Percentiles rank a stretch among this genome's conserved stretches.
phyloP scores from a whole-genome alignment of 164 flowering plant genomes.

The Tetracentron sinense region DNA sequence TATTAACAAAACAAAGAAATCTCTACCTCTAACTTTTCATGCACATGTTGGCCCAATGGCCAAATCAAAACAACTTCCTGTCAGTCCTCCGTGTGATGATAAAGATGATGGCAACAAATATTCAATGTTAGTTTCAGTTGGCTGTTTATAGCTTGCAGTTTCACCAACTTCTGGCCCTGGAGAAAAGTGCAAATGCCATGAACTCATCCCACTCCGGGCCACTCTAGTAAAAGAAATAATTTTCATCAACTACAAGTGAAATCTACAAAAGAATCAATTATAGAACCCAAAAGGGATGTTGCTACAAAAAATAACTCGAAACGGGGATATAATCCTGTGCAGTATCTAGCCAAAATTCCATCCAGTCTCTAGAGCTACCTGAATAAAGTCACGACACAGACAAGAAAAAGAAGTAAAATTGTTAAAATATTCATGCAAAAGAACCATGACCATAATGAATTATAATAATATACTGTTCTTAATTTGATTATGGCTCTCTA shows the following conservation, averaged over 20 bases:
- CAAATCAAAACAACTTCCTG: not conserved
- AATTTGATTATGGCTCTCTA: too few species aligned
- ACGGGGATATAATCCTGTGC: not conserved
- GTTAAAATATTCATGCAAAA: not conserved
- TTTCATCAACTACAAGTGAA: not conserved
- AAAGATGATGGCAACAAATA: not conserved
- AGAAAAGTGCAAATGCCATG: not conserved
- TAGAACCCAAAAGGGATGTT: not conserved
- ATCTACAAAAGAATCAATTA: too few species aligned
- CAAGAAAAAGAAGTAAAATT: not conserved
- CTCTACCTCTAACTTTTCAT: not conserved
- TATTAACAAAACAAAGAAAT: not conserved
- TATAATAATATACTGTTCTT: too few species aligned
- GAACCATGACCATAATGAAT: too few species aligned
- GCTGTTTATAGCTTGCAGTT: not conserved
- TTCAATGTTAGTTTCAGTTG: not conserved
- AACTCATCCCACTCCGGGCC: not conserved
- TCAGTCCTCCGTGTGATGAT: not conserved
- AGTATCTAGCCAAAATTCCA: too few species aligned
- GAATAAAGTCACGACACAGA: not conserved
- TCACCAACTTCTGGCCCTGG: not conserved
- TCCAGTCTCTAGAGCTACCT: constrained; percentile 3
- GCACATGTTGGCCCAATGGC: too few species aligned
- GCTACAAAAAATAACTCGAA: not conserved
- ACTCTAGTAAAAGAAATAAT: too few species aligned